These are phyloP conservation scores for Diaporthe sp. DNA, from an alignment of 2,329 filamentous ascomycete species.

Conservation along the genomic window DNA sequence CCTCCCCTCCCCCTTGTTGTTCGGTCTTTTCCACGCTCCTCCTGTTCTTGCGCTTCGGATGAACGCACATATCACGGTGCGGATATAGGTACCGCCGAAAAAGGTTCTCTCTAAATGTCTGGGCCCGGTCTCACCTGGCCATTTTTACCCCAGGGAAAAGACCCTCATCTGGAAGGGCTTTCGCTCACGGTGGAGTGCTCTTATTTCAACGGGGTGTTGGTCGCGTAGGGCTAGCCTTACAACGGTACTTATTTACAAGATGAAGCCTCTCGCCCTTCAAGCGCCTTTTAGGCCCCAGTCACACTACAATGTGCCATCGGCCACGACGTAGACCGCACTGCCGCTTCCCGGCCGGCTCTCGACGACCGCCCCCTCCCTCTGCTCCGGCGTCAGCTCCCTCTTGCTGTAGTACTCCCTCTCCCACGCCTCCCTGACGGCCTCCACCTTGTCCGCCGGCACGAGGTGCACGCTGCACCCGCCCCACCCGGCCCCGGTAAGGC, in stretches of 20 bases:
- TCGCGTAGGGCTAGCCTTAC: slow-evolving; percentile 10
- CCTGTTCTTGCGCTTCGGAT: not conserved
- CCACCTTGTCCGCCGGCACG: slow-evolving; percentile 84
- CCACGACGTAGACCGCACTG: slow-evolving; percentile 63
- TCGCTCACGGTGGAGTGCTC: slow-evolving; percentile 9
- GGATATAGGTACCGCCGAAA: not conserved
- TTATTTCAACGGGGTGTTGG: slow-evolving; percentile 7
- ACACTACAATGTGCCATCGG: slow-evolving; percentile 38
- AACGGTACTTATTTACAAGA: not conserved
- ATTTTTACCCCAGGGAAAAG: not conserved
- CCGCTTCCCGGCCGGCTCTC: slow-evolving; percentile 89
- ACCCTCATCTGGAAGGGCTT: not conserved
- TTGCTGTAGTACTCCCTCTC: slow-evolving; percentile 85
- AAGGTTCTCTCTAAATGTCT: not conserved
- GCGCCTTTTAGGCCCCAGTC: not conserved
- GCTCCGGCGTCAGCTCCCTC: slow-evolving; percentile 73
- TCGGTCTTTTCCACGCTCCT: not conserved
- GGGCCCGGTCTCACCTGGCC: not conserved
- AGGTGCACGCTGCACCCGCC: slow-evolving; percentile 96
- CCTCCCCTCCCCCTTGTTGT: not conserved
- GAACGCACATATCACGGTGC: slow-evolving; percentile 7
- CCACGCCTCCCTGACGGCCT: slow-evolving; percentile 80
- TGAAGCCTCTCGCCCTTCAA: not conserved
- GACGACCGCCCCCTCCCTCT: slow-evolving; percentile 82
- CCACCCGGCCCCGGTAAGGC: slow-evolving; percentile 95